These are phyloP conservation scores for Starmerella floris DNA, from an alignment of 805 yeast genomes.

Conservation along the genomic window DNA sequence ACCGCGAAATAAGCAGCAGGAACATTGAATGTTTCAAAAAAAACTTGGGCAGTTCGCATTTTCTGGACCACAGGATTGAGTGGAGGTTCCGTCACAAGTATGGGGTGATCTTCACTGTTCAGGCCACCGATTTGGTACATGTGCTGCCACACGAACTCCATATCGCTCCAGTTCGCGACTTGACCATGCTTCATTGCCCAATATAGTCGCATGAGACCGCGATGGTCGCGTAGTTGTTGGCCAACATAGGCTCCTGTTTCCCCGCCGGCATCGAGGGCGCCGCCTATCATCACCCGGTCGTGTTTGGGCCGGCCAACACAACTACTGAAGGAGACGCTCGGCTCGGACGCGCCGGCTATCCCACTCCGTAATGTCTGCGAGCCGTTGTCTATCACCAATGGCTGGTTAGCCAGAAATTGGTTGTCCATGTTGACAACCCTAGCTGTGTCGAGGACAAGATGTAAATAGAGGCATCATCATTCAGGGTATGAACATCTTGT, in stretches of 20 bases:
- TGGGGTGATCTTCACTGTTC: conserved; percentile 68
- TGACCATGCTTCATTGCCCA: conserved; percentile 74
- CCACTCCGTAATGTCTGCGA: conserved; percentile 80
- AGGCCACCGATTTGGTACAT: conserved; percentile 41
- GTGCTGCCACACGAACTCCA: conserved; percentile 71
- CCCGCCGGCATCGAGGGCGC: conserved; percentile 37
- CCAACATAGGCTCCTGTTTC: conserved; percentile 55
- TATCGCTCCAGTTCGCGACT: conserved; percentile 69
- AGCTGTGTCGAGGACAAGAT: too few species aligned
- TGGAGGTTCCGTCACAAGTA: conserved; percentile 80
- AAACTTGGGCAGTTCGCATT: conserved; percentile 45
- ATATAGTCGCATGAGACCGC: conserved; percentile 60
- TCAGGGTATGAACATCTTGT: too few species aligned
- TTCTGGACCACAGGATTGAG: conserved; percentile 55
- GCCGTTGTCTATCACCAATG: conserved; percentile 66
- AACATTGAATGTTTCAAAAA: conserved; percentile 59
- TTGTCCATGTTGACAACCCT: conserved; percentile 2
- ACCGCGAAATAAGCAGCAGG: conserved; percentile 64
- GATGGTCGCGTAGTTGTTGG: conserved; percentile 50
- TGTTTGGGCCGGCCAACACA: conserved; percentile 75
- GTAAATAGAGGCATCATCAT: too few species aligned
- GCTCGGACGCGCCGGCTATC: conserved; percentile 82
- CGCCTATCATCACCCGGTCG: conserved; percentile 67
- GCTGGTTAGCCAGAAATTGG: conserved; percentile 33
- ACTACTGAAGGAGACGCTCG: conserved; percentile 50